Base-by-base conservation (phyloP, 225 moss, liverwort and hornwort species). In the Sphagnum tenellum region DNA sequence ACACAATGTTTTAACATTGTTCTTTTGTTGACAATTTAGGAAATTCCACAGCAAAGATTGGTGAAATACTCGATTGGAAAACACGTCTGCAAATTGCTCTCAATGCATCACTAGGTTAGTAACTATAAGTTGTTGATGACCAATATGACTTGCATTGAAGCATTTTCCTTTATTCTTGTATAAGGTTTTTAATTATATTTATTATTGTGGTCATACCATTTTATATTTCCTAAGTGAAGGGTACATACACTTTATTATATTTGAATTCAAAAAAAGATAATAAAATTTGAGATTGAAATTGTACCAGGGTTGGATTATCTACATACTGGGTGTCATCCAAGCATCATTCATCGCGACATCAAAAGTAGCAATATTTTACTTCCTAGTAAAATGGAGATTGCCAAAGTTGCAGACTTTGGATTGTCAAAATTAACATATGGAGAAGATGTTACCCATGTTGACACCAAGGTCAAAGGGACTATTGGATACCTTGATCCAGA, bases 401-500 rank as follows among this genome's bases (percentile, higher is more conserved):
- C 78, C 47, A 79, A 83, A 75, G 75, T 86, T 4, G 76, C 79
- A 7, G 81, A 86, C 62, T 86, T 89, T 47, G 81, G 81, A 46
- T 61, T 83, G 4, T 75, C 83, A 0, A 86, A 73, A 44, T 67
- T 87, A 12, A 62, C 74, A 8, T 63, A 64, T 0, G 55, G 48
- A 64, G 68, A 55, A 4, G 78, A 71, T 10, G 62, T 5, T 13
- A 72, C 81, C 0, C 70, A 61, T 50, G 61, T 84, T 14, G 74
- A 79, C 48, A 85, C 88, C 8, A 44, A 9, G n/a, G 81, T 80
- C 53, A 73, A 74, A 58, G 89, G 86, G 60, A 90, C 88, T 1
- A 66, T 75, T 2, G 90, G 90, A 65, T 90, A 88, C 71, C 73
- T 90, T 4, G 90, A 90, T 69, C 90, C 87, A 60, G 85, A 90